Conservation (phyloP, 2,329 filamentous ascomycete species). For the Aspergillus vadensis region DNA sequence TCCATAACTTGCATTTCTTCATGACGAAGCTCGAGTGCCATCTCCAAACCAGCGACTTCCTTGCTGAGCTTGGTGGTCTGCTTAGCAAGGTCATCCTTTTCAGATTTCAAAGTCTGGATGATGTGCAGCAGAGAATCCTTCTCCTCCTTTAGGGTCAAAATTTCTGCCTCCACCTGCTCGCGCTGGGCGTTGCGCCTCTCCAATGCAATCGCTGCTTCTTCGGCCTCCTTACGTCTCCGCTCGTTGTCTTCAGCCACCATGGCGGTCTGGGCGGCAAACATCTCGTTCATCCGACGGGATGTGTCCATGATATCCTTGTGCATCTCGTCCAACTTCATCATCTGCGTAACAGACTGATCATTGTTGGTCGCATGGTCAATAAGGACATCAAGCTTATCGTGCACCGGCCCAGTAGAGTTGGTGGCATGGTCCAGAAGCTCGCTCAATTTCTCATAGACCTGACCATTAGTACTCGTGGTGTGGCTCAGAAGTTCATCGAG, state of each 20-base stretch:
- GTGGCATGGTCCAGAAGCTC: conserved; percentile 44
- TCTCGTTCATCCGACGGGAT: conserved; percentile 79
- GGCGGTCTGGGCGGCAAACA: conserved; percentile 48
- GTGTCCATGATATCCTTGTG: conserved; percentile 84
- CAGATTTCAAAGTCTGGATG: conserved; percentile 50
- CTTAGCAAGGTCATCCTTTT: conserved; percentile 68
- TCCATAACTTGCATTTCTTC: conserved; percentile 94
- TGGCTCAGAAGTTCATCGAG: conserved; percentile 50
- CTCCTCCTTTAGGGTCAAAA: conserved; percentile 57
- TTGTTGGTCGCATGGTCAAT: conserved; percentile 62
- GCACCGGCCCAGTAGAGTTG: conserved; percentile 31
- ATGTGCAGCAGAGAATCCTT: conserved; percentile 63
- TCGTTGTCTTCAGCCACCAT: conserved; percentile 75
- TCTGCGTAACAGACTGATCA: conserved; percentile 69
- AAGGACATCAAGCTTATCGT: conserved; percentile 38
- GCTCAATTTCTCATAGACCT: conserved; percentile 62
- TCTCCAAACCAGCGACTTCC: conserved; percentile 88
- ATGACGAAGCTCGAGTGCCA: conserved; percentile 80
- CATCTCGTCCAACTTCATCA: conserved; percentile 84
- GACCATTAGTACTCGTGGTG: conserved; percentile 33
- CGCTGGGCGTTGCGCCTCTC: conserved; percentile 72
- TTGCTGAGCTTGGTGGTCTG: conserved; percentile 80
- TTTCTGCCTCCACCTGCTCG: conserved; percentile 60
- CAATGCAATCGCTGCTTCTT: conserved; percentile 77
- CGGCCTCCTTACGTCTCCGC: conserved; percentile 73